Evolutionary conservation across 495 filamentous ascomycete genomes (phyloP).

Genomic region (Hapsidospora chrysogenum): DNA sequence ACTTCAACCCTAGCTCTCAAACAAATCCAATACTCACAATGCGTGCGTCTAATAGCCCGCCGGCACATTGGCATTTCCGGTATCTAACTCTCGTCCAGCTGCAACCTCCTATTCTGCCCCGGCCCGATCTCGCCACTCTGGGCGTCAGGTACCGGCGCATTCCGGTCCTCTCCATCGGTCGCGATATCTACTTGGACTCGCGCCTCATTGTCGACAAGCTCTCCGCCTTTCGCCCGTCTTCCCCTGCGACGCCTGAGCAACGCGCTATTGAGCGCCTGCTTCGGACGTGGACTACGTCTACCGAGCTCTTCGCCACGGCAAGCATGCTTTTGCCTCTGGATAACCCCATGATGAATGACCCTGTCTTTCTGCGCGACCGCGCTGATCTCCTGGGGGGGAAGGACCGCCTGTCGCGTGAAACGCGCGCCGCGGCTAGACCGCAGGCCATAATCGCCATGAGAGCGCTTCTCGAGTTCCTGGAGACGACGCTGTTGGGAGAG

Average conservation of each 20-base stretch:
- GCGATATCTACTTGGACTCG: constrained; percentile 39
- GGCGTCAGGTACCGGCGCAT: constrained; percentile 49
- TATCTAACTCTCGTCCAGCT: constrained; percentile 13
- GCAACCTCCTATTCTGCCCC: constrained; percentile 42
- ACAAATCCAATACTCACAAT: constrained; percentile 38
- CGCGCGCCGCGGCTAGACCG: constrained; percentile 18
- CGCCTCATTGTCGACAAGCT: constrained; percentile 42
- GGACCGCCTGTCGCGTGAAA: neutral
- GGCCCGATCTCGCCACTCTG: constrained; percentile 36
- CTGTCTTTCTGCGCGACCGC: constrained; percentile 35
- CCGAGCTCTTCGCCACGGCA: constrained; percentile 29
- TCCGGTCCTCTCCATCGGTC: constrained; percentile 41
- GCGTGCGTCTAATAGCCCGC: constrained; percentile 18
- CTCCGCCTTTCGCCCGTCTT: constrained; percentile 13
- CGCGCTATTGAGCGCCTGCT: constrained; percentile 8
- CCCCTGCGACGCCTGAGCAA: constrained; percentile 4
- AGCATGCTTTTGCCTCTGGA: constrained; percentile 30
- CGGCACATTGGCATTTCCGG: neutral
- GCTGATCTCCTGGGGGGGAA: constrained; percentile 16
- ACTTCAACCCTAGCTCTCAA: constrained; percentile 44
- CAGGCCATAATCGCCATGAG: constrained; percentile 29
- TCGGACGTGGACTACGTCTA: constrained; percentile 16
- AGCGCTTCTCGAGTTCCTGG: constrained; percentile 27
- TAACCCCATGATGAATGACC: constrained; percentile 28
- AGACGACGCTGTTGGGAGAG: constrained; percentile 35